phyloP scores from a whole-genome alignment of 2,329 filamentous ascomycete genomes.

The Dactylellina cionopaga region DNA sequence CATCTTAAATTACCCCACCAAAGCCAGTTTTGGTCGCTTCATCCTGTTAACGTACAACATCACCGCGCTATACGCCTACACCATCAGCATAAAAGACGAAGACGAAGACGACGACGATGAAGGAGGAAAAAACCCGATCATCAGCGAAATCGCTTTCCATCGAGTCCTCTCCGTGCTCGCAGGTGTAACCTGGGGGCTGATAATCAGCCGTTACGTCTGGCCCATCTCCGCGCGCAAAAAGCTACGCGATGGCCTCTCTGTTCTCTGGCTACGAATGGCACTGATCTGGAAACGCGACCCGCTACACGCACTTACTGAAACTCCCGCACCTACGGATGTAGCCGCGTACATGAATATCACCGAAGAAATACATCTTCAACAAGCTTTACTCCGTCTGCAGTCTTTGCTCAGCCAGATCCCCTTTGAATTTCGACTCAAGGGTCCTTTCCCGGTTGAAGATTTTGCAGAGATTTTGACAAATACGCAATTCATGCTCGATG shows the following conservation, averaged over 20 bases:
- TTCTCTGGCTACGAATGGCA: slow-evolving; percentile 94
- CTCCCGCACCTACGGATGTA: slow-evolving; percentile 29
- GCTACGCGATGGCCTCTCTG: slow-evolving; percentile 85
- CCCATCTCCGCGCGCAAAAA: slow-evolving; percentile 89
- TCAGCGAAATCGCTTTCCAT: slow-evolving; percentile 83
- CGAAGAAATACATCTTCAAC: slow-evolving; percentile 86
- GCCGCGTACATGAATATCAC: slow-evolving; percentile 83
- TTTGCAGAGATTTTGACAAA: slow-evolving; percentile 80
- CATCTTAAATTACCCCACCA: slow-evolving; percentile 80
- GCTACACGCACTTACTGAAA: slow-evolving; percentile 74
- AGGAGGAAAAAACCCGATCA: slow-evolving; percentile 82
- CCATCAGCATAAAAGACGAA: slow-evolving; percentile 79
- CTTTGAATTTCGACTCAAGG: slow-evolving; percentile 87
- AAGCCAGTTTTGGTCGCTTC: slow-evolving; percentile 77
- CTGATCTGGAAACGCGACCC: slow-evolving; percentile 96
- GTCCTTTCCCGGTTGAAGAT: slow-evolving; percentile 80
- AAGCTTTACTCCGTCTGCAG: slow-evolving; percentile 53
- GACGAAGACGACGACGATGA: slow-evolving; percentile 86
- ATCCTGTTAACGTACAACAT: slow-evolving; percentile 97
- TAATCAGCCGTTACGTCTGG: slow-evolving; percentile 90
- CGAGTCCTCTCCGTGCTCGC: slow-evolving; percentile 85
- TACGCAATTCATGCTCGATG: slow-evolving; percentile 86
- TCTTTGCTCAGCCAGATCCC: slow-evolving; percentile 74
- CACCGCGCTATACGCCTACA: slow-evolving; percentile 92
- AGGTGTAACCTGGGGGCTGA: slow-evolving; percentile 90